Evolutionary conservation across 495 filamentous ascomycete species (phyloP).

Genomic region (Penicillium paradoxum): DNA sequence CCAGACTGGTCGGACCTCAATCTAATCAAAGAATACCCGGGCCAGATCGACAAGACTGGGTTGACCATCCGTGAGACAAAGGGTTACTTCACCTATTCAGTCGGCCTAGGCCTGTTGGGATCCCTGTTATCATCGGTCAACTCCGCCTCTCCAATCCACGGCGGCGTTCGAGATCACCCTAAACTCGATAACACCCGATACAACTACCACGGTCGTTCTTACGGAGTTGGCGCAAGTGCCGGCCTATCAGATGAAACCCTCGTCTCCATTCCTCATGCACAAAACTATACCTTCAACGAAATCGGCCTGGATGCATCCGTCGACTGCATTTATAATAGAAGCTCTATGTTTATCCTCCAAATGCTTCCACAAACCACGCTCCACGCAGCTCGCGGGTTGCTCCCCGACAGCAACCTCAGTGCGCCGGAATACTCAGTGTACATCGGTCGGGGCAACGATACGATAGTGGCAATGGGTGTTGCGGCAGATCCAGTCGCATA

Average conservation of each 20-base stretch:
- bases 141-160: slow-evolving; percentile 20
- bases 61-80: slow-evolving; percentile 15
- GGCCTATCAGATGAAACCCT: slow-evolving; percentile 25
- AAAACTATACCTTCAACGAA: slow-evolving; percentile 27
- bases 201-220: slow-evolving; percentile 28
- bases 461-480: slow-evolving; percentile 27
- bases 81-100: slow-evolving; percentile 28
- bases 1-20: slow-evolving; percentile 27
- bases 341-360: slow-evolving; percentile 4
- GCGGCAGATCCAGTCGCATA: neutral
- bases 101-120: slow-evolving; percentile 19
- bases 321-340: slow-evolving; percentile 28
- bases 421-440: slow-evolving; percentile 20
- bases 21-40: slow-evolving; percentile 12
- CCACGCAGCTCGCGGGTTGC: slow-evolving; percentile 13
- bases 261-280: slow-evolving; percentile 8
- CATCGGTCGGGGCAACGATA: slow-evolving; percentile 13
- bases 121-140: slow-evolving; percentile 19
- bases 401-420: slow-evolving; percentile 16
- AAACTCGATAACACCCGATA: slow-evolving; percentile 35
- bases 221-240: slow-evolving; percentile 29
- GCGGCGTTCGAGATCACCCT: slow-evolving; percentile 8
- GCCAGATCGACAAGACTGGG: slow-evolving; percentile 14
- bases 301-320: slow-evolving; percentile 20
- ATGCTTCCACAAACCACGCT: slow-evolving; percentile 3